phyloP scores from a whole-genome alignment of 306 rosid genomes.

The Quercus rubra region DNA sequence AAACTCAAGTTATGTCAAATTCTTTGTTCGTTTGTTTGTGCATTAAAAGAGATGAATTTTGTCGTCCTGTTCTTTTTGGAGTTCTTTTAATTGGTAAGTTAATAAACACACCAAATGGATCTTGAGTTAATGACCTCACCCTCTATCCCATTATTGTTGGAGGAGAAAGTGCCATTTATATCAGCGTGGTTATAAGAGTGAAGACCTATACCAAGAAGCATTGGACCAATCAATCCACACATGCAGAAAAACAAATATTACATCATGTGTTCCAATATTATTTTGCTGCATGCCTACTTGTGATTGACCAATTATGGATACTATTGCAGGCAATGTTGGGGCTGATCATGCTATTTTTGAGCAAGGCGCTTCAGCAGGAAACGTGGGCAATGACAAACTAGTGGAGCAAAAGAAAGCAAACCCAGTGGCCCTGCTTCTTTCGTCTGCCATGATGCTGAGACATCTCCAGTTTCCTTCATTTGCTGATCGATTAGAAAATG shows the following conservation, averaged over 20 bases:
- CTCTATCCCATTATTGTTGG: too few relatives aligned
- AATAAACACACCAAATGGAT: too few relatives aligned
- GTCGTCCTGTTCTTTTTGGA: too few relatives aligned
- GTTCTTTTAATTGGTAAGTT: too few relatives aligned
- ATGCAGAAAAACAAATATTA: background rate
- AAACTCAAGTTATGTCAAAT: background rate
- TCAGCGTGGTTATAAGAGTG: background rate
- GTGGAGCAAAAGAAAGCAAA: slow-evolving; percentile 70
- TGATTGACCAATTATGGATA: slow-evolving; percentile 4
- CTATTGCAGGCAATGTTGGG: slow-evolving; percentile 80
- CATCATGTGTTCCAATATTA: background rate
- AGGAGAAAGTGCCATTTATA: too few relatives aligned
- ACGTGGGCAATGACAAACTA: slow-evolving; percentile 65
- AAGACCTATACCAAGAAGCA: too few relatives aligned
- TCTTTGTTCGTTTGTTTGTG: background rate
- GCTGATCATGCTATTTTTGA: slow-evolving; percentile 88
- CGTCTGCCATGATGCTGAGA: slow-evolving; percentile 96
- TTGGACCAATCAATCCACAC: background rate
- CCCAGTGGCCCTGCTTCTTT: slow-evolving; percentile 89
- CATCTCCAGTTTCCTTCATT: slow-evolving; percentile 93
- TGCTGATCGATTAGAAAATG: slow-evolving; percentile 82
- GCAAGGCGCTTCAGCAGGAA: slow-evolving; percentile 99
- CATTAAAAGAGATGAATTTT: background rate
- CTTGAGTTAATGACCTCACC: too few relatives aligned
- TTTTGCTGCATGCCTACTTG: background rate